Percentiles rank a stretch among this genome's conserved stretches.
Conservation (phyloP, 2,329 filamentous ascomycete species). For the Cyclaneusma minus region DNA sequence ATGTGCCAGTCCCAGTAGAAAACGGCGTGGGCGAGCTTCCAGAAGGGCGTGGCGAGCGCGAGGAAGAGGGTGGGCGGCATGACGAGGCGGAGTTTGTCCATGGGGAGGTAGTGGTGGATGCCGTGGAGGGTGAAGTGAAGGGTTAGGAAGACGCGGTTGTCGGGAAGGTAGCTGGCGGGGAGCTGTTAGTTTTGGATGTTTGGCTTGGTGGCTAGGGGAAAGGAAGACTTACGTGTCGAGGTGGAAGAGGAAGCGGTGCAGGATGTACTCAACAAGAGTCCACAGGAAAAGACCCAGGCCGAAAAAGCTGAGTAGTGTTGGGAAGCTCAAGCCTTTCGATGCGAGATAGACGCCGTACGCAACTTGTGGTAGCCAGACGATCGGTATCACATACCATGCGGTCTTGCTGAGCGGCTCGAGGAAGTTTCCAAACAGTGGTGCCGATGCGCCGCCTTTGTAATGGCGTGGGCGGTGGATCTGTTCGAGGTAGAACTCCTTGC, state of each 20-base stretch:
- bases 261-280: conserved; percentile 76
- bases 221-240: conserved; percentile 59
- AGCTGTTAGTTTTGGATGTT: conserved; percentile 16
- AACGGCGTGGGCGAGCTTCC: conserved; percentile 70
- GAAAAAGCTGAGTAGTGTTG: not conserved
- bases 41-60: conserved; percentile 75
- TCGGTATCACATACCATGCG: conserved; percentile 81
- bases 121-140: conserved; percentile 89
- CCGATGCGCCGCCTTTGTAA: conserved; percentile 85
- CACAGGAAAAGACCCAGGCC: conserved; percentile 58
- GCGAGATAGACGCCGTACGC: conserved; percentile 57
- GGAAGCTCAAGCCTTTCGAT: conserved; percentile 28
- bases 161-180: conserved; percentile 57
- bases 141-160: conserved; percentile 78
- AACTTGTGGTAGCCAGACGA: conserved; percentile 70
- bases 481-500: conserved; percentile 90
- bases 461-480: conserved; percentile 92
- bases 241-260: conserved; percentile 90
- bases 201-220: not conserved
- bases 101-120: conserved; percentile 96
- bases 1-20: conserved; percentile 79
- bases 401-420: conserved; percentile 95
- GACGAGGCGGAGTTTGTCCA: conserved; percentile 93
- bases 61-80: conserved; percentile 90
- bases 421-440: conserved; percentile 93